Evolutionary conservation across 148 eudicot genomes (phyloP).

Genomic region (Amaranthus cruentus): DNA sequence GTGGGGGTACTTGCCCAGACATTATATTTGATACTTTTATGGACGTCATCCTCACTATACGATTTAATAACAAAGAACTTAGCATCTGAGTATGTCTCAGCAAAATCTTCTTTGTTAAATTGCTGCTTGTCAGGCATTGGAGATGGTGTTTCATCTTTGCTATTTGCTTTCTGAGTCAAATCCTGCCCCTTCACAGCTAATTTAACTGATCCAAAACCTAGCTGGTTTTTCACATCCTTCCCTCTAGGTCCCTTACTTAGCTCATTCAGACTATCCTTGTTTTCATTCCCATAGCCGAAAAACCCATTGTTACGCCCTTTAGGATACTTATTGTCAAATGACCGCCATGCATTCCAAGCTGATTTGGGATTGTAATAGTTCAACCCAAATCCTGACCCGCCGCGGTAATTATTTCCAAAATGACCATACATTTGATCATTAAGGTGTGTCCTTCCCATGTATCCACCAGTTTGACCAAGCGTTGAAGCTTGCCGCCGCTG

Average conservation of each 20-base stretch:
- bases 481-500: constrained; percentile 31
- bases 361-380: constrained; percentile 38
- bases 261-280: constrained; percentile 37
- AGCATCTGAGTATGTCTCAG: too few relatives aligned
- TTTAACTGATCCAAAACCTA: constrained; percentile 36
- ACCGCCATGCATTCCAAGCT: constrained; percentile 33
- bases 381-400: constrained; percentile 42
- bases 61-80: too few relatives aligned
- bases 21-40: too few relatives aligned
- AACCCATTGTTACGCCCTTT: constrained; percentile 37
- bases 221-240: constrained; percentile 23
- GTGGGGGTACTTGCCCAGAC: constrained; percentile 36
- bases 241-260: constrained; percentile 52
- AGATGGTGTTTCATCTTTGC: constrained; percentile 27
- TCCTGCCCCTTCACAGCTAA: constrained; percentile 49
- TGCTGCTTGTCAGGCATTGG: constrained; percentile 31
- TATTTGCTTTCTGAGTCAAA: constrained; percentile 26
- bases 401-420: constrained; percentile 32
- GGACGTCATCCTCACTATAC: too few relatives aligned
- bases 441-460: constrained; percentile 31
- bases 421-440: constrained; percentile 39
- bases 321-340: constrained; percentile 33
- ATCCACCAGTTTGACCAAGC: constrained; percentile 35
- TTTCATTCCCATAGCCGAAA: constrained; percentile 31
- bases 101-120: constrained; percentile 37